Conservation (phyloP, 768 basidiomycete species). For the Sporobolomyces roseus region DNA sequence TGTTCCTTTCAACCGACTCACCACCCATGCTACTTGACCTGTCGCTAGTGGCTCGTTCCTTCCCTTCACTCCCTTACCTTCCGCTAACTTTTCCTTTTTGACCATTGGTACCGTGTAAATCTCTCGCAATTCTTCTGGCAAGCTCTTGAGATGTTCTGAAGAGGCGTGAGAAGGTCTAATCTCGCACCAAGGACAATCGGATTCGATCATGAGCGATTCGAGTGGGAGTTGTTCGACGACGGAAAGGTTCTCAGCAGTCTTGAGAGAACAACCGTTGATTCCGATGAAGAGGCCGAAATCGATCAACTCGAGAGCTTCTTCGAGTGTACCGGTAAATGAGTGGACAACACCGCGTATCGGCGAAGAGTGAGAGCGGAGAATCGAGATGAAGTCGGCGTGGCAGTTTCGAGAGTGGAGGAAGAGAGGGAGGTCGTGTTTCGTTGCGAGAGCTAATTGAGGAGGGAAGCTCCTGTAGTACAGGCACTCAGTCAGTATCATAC, state of each 20-base stretch:
- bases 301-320: conserved; percentile 64
- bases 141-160: not conserved
- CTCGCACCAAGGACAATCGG: conserved; percentile 54
- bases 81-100: conserved; percentile 45
- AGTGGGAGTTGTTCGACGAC: conserved; percentile 59
- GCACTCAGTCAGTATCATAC: no score
- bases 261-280: conserved; percentile 60
- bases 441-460: conserved; percentile 63
- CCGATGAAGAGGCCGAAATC: conserved; percentile 70
- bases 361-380: conserved; percentile 65
- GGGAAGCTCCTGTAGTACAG: conserved; percentile 57
- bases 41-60: conserved; percentile 68
- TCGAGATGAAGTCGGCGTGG: conserved; percentile 64
- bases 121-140: not conserved
- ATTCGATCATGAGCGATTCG: conserved; percentile 66
- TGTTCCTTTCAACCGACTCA: conserved; percentile 54
- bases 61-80: conserved; percentile 62
- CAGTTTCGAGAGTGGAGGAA: conserved; percentile 79
- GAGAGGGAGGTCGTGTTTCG: conserved; percentile 67
- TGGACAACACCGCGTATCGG: conserved; percentile 73
- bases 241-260: conserved; percentile 63
- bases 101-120: conserved; percentile 58
- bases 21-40: conserved; percentile 69
- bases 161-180: conserved; percentile 47
- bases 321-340: conserved; percentile 67